Percentiles rank a stretch among this genome's conserved stretches.
Evolutionary conservation across 148 eudicot species (phyloP).

Genomic region (Silene conica): DNA sequence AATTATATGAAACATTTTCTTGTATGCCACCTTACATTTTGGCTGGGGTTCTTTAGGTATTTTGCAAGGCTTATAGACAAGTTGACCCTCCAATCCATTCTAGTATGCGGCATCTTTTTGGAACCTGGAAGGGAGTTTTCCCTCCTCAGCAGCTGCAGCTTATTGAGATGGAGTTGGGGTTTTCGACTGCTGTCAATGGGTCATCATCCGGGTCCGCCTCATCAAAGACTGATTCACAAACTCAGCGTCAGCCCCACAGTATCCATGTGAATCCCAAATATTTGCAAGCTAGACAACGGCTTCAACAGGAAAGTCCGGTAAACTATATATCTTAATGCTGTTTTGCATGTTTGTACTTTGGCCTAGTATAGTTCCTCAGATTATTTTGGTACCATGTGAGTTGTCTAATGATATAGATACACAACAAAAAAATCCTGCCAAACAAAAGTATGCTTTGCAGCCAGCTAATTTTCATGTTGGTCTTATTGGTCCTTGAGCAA

Average conservation of each 20-base stretch:
- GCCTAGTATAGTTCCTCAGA: not conserved
- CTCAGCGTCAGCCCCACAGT: slow-evolving; percentile 68
- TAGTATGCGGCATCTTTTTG: slow-evolving; percentile 90
- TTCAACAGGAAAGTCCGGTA: slow-evolving; percentile 83
- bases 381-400: not conserved
- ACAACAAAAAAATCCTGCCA: too few relatives aligned
- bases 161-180: slow-evolving; percentile 87
- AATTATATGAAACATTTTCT: not conserved
- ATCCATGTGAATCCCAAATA: slow-evolving; percentile 97
- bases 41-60: slow-evolving; percentile 50
- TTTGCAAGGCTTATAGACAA: slow-evolving; percentile 90
- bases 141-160: slow-evolving; percentile 81
- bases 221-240: slow-evolving; percentile 59
- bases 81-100: slow-evolving; percentile 72
- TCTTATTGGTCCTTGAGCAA: not conserved
- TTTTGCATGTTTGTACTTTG: slow-evolving; percentile 5
- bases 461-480: not conserved
- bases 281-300: slow-evolving; percentile 85
- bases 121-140: slow-evolving; percentile 97
- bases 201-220: slow-evolving; percentile 53
- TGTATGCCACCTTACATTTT: slow-evolving; percentile 16
- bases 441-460: not conserved
- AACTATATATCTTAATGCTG: slow-evolving; percentile 10
- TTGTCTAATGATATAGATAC: not conserved
- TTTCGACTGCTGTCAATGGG: slow-evolving; percentile 55